These are phyloP conservation scores for Amyloporia xantha DNA, from an alignment of 768 basidiomycete species.

Conservation along the genomic window DNA sequence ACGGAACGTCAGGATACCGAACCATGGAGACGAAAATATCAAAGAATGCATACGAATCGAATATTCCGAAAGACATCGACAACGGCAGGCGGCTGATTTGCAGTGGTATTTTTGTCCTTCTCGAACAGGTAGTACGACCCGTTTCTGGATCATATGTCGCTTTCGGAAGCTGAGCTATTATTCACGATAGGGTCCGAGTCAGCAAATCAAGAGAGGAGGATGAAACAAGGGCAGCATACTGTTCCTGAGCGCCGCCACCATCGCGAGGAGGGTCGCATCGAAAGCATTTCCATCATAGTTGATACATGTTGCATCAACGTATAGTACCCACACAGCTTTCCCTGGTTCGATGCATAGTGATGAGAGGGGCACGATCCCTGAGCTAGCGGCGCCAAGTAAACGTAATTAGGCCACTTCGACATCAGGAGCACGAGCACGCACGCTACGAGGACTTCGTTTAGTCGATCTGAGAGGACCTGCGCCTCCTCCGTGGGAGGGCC, in stretches of 20 bases:
- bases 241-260: conserved; percentile 80
- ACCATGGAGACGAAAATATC: neutral
- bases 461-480: conserved; percentile 78
- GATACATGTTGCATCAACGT: conserved; percentile 90
- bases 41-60: conserved; percentile 46
- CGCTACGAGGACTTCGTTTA: conserved; percentile 75
- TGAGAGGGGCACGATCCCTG: conserved; percentile 54
- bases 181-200: neutral
- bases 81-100: conserved; percentile 40
- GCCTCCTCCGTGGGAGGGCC: conserved; percentile 95
- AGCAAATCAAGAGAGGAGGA: neutral
- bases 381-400: conserved; percentile 35
- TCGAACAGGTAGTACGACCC: conserved; percentile 55
- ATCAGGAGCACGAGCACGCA: conserved; percentile 31
- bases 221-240: no score
- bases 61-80: conserved; percentile 71
- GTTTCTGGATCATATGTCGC: conserved; percentile 67
- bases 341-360: conserved; percentile 76
- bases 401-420: neutral
- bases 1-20: no score
- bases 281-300: conserved; percentile 97
- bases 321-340: conserved; percentile 88
- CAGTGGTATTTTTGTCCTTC: conserved; percentile 40
- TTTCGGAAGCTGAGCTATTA: conserved; percentile 60
- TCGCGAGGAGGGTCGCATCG: conserved; percentile 83